phyloP scores from a whole-genome alignment of 2,329 filamentous ascomycete genomes.

The Monilinia aucupariae region DNA sequence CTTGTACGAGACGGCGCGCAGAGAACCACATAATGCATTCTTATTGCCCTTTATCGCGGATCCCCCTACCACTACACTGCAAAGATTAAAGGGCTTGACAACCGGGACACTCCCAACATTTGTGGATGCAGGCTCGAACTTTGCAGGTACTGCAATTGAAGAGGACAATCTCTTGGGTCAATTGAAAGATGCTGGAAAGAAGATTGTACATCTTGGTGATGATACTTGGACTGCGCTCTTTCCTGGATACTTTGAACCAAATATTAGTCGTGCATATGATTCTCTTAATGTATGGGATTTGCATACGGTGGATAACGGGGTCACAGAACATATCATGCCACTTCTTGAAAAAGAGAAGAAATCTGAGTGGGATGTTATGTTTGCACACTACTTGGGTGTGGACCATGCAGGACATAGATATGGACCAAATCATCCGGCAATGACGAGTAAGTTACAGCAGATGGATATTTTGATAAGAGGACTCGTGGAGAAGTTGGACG shows the following conservation, averaged over 20 bases:
- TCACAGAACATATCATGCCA: constrained; percentile 84
- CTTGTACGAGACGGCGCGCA: constrained; percentile 73
- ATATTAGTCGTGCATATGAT: constrained; percentile 84
- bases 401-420: constrained; percentile 97
- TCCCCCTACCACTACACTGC: constrained; percentile 87
- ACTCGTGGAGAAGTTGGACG: constrained; percentile 67
- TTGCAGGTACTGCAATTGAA: constrained; percentile 89
- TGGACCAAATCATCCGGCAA: constrained; percentile 85
- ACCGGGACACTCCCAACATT: constrained; percentile 95
- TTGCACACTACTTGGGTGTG: constrained; percentile 90
- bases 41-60: constrained; percentile 94
- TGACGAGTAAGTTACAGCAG: constrained; percentile 83
- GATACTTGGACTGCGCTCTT: constrained; percentile 96
- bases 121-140: constrained; percentile 88
- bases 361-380: constrained; percentile 83
- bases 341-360: constrained; percentile 61
- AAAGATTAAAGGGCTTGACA: constrained; percentile 87
- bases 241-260: constrained; percentile 83
- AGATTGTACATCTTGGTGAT: constrained; percentile 89
- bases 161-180: constrained; percentile 76
- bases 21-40: constrained; percentile 75
- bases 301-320: constrained; percentile 93
- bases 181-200: constrained; percentile 60
- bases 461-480: constrained; percentile 79
- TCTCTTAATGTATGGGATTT: constrained; percentile 98